Percentiles rank a stretch among this genome's conserved stretches.
Conservation (phyloP, 768 basidiomycete species). For the Mycena rosella region DNA sequence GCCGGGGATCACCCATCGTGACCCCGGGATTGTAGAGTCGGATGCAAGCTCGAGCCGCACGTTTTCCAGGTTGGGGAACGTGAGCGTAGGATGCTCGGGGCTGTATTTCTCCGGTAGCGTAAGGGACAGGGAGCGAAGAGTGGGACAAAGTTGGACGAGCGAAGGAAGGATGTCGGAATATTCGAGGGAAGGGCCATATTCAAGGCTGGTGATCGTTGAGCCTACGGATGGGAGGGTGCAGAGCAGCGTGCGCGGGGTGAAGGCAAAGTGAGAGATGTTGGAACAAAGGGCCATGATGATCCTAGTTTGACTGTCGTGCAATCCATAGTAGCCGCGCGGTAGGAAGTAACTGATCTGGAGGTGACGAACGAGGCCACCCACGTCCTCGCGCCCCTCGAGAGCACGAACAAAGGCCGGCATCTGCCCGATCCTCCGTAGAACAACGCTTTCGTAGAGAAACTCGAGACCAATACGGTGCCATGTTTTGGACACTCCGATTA, state of each 20-base stretch:
- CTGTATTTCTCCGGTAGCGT: background rate
- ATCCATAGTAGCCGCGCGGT: background rate
- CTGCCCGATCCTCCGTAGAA: conserved; percentile 41
- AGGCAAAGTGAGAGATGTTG: conserved; percentile 17
- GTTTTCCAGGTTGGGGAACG: background rate
- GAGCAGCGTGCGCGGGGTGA: background rate
- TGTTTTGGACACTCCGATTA: conserved; percentile 42
- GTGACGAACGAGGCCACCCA: background rate
- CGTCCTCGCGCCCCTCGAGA: background rate
- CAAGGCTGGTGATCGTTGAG: background rate
- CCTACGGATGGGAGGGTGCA: conserved; percentile 3
- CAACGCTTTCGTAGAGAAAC: conserved; percentile 44
- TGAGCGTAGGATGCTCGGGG: background rate
- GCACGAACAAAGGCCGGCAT: conserved; percentile 35
- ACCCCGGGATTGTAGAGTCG: background rate
- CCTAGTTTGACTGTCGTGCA: background rate
- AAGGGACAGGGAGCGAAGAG: conserved; percentile 6
- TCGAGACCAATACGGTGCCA: conserved; percentile 43
- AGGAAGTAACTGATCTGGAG: conserved; percentile 10
- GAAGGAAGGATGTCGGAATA: background rate
- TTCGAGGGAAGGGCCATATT: background rate
- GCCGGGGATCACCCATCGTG: background rate
- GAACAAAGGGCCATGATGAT: conserved; percentile 18
- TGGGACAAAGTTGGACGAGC: background rate
- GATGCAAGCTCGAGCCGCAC: background rate